Conservation (phyloP, 176 grass and related monocot genomes). For the Eragrostis curvula region DNA sequence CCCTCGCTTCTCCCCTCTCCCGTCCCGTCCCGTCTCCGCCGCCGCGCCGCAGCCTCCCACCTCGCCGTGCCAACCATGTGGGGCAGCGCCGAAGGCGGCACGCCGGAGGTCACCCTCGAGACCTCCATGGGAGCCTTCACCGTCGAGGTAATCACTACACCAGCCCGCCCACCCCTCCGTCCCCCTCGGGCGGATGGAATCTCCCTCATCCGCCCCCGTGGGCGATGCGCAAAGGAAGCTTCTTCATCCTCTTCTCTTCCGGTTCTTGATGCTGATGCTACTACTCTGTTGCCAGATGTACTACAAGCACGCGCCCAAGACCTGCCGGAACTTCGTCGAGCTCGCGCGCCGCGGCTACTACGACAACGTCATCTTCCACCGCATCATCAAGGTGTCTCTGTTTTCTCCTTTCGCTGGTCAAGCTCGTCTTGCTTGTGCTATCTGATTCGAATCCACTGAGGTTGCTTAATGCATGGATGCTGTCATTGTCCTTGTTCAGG, state of each 20-base stretch:
- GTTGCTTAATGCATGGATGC: not conserved
- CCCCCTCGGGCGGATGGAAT: constrained; percentile 6
- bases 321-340: constrained; percentile 94
- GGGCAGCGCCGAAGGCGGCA: constrained; percentile 59
- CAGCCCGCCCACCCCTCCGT: not conserved
- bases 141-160: constrained; percentile 59
- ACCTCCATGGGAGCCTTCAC: constrained; percentile 92
- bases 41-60: constrained; percentile 9
- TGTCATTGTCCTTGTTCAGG: constrained; percentile 42
- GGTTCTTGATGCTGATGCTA: constrained; percentile 13
- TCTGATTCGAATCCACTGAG: not conserved
- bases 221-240: not conserved
- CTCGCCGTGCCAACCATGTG: constrained; percentile 47
- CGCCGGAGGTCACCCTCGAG: constrained; percentile 84
- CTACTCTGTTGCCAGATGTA: constrained; percentile 67
- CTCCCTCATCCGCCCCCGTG: not conserved
- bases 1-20: not conserved
- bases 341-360: constrained; percentile 83
- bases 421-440: not conserved
- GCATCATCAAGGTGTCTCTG: constrained; percentile 85
- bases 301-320: constrained; percentile 96
- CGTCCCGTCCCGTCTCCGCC: not conserved
- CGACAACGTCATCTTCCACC: constrained; percentile 89
- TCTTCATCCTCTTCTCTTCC: not conserved
- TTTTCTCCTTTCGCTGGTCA: not conserved